Conservation (phyloP, 2,329 filamentous ascomycete species). For the Alternaria alternata region DNA sequence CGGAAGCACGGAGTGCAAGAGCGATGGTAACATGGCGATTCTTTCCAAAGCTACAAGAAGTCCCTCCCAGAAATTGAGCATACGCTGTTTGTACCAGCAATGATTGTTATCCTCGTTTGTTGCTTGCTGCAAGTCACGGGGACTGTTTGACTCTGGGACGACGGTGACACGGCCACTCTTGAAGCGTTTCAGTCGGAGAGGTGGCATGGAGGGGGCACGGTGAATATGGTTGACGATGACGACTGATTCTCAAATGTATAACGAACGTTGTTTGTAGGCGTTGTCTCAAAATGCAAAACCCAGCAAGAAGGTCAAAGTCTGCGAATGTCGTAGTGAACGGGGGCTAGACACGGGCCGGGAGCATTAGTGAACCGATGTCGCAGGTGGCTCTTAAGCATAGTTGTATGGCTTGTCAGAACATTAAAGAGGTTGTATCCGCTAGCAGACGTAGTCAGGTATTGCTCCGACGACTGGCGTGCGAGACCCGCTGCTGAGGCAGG, state of each 20-base stretch:
- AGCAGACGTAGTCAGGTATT: slow-evolving; percentile 44
- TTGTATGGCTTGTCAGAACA: slow-evolving; percentile 48
- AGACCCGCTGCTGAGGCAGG: slow-evolving; percentile 37
- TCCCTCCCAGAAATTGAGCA: slow-evolving; percentile 53
- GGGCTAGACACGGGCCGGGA: slow-evolving; percentile 45
- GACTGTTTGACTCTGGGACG: slow-evolving; percentile 32
- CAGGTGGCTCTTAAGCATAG: slow-evolving; percentile 50
- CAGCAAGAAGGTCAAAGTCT: slow-evolving; percentile 24
- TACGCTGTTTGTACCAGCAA: slow-evolving; percentile 46
- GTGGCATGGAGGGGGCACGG: slow-evolving; percentile 42
- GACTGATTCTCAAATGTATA: slow-evolving; percentile 36
- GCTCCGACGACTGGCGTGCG: slow-evolving; percentile 37
- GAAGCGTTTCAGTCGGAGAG: slow-evolving; percentile 45
- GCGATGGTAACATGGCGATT: slow-evolving; percentile 52
- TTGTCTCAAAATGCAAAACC: slow-evolving; percentile 32
- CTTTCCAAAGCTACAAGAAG: slow-evolving; percentile 49
- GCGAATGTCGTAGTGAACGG: slow-evolving; percentile 40
- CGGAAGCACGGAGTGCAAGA: slow-evolving; percentile 50
- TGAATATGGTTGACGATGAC: slow-evolving; percentile 30
- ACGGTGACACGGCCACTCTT: slow-evolving; percentile 48
- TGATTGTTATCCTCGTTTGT: slow-evolving; percentile 25
- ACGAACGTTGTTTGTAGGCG: slow-evolving; percentile 35
- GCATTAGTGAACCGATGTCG: slow-evolving; percentile 50
- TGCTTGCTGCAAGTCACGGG: slow-evolving; percentile 28
- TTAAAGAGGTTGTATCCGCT: slow-evolving; percentile 52